Conservation (phyloP, 2,329 filamentous ascomycete genomes). For the Colletotrichum orbiculare region DNA sequence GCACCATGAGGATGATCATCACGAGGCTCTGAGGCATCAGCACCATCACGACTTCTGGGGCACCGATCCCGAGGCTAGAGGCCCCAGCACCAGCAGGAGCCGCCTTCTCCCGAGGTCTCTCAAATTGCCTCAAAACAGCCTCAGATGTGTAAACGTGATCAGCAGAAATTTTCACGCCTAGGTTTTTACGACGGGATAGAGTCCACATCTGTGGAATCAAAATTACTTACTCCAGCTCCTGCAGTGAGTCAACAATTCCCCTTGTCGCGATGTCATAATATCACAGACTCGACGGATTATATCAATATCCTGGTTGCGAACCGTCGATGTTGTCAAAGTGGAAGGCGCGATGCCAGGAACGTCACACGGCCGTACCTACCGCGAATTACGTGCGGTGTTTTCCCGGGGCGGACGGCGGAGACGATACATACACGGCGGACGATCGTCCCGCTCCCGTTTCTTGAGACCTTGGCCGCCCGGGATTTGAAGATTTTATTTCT, state of each 20-base stretch:
- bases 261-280: conserved; percentile 3
- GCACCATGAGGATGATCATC: too few species aligned
- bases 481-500: conserved; percentile 18
- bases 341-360: not conserved
- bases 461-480: not conserved
- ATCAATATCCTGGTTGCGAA: too few species aligned
- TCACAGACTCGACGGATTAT: not conserved
- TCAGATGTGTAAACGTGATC: conserved; percentile 14
- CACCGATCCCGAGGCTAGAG: not conserved
- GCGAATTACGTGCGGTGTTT: not conserved
- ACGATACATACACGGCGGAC: not conserved
- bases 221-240: too few species aligned
- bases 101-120: conserved; percentile 29
- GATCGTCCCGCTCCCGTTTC: conserved; percentile 4
- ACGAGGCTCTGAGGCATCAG: not conserved
- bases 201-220: not conserved
- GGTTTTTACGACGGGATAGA: not conserved
- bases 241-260: not conserved
- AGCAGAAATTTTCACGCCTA: conserved; percentile 3
- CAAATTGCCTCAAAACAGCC: conserved; percentile 10
- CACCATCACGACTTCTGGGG: not conserved
- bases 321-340: too few species aligned
- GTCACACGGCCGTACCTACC: conserved; percentile 4
- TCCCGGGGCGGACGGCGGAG: conserved; percentile 12
- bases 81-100: conserved; percentile 12